Base-by-base conservation (phyloP, 345 rosid species). In the Carallia brachiata region DNA sequence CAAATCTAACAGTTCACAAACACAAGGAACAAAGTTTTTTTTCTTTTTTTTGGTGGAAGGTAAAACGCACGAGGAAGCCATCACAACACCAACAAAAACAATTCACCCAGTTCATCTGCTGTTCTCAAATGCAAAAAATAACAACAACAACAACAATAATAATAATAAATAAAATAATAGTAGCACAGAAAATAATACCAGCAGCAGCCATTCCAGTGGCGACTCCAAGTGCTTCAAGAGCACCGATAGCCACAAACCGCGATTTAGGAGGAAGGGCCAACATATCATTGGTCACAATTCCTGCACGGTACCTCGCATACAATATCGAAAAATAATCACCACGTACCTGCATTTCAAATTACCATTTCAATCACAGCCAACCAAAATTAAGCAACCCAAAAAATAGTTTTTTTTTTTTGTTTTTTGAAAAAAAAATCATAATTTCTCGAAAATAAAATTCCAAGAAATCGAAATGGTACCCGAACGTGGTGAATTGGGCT, bases 171-270 rank as follows among this genome's bases (percentile, higher is more conserved):
- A 56, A 17, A 58, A 5, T 12, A 63, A 62, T 2, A 13, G 13
- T 52, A 2, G 18, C 23, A 27, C n/a, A 27, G n/a, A 40, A 36
- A 4, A 50, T 12, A 6, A 66, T 81, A 93, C 96, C 98, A 71
- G 90, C 97, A 61, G 98, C 82, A 68, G 95, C 79, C 98, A 93
- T 93, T 62, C 98, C 98, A 65, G 89, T 65, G 7, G 87, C 97
- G 36, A 87, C 83, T 19, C 90, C 93, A 48, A 93, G 80, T 65
- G 97, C 98, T 79, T 89, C 98, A 0, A 90, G 77, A 60, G 87
- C 52, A 44, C 98, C 97, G 67, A 89, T 84, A 69, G 78, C 84
- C 30, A 82, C 72, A 52, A 89, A 93, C 68, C 92, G 87, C 73
- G 74, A 83, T 75, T 90, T 93, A 2, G 96, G 96, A 2, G 96